These are phyloP conservation scores for Metschnikowia amazonensis DNA, from an alignment of 805 yeast species.

Conservation along the genomic window DNA sequence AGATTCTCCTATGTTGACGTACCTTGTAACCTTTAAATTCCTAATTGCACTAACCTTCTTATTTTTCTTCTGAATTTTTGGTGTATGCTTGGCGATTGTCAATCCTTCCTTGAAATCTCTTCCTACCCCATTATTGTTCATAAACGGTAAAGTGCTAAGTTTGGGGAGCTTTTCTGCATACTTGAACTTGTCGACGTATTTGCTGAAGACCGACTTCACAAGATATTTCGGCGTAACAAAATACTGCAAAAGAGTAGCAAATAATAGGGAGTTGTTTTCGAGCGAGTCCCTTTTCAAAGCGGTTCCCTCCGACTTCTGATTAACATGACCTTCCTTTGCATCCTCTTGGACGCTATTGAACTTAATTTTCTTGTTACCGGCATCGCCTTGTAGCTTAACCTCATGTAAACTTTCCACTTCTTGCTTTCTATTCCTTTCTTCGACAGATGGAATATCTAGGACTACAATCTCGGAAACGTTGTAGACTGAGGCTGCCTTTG, in stretches of 20 bases:
- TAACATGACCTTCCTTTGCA: slow-evolving; percentile 15
- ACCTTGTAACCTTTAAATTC: slow-evolving; percentile 59
- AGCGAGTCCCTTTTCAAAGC: slow-evolving; percentile 13
- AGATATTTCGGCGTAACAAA: slow-evolving; percentile 85
- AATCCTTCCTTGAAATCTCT: slow-evolving; percentile 60
- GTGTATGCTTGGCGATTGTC: slow-evolving; percentile 42
- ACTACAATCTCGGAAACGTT: slow-evolving; percentile 73
- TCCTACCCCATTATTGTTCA: slow-evolving; percentile 43
- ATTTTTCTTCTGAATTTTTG: slow-evolving; percentile 37
- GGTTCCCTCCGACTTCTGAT: slow-evolving; percentile 14
- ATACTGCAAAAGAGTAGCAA: slow-evolving; percentile 71
- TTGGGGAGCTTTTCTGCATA: slow-evolving; percentile 70
- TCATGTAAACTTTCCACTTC: slow-evolving; percentile 21
- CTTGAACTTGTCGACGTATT: slow-evolving; percentile 45
- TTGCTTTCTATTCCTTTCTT: slow-evolving; percentile 12
- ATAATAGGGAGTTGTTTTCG: slow-evolving; percentile 43
- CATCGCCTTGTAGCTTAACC: slow-evolving; percentile 21
- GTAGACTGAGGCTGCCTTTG: slow-evolving; percentile 66
- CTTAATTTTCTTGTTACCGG: slow-evolving; percentile 29
- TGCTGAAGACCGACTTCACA: slow-evolving; percentile 56
- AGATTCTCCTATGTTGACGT: slow-evolving; percentile 69
- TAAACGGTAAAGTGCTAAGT: slow-evolving; percentile 70
- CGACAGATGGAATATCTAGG: slow-evolving; percentile 46
- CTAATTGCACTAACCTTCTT: slow-evolving; percentile 37
- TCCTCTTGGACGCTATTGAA: slow-evolving; percentile 32